Evolutionary conservation across 2,329 filamentous ascomycete genomes (phyloP), one percentile per base, ranked within the genome.

Genomic region (Venturia aucupariae): DNA sequence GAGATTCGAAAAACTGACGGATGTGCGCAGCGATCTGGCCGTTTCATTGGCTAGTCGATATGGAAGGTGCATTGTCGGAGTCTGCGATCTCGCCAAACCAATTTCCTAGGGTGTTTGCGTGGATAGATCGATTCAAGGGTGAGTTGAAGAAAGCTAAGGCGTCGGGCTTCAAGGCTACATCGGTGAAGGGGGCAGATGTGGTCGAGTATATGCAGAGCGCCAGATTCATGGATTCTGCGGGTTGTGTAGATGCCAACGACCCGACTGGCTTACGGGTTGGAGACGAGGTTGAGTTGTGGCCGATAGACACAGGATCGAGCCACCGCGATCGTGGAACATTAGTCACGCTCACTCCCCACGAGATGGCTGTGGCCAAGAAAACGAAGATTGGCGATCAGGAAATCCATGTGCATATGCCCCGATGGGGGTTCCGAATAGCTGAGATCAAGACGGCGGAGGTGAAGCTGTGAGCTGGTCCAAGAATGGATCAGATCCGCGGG

Each of bases 81-180:
- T 77, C 81, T 24, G 69, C 79, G 7, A 80, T 90, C 67, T 82
- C 81, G 2, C 70, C 76, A 17, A 72, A 73, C 22, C 75, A 74
- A 46, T 89, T 83, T 69, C 88, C 87, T 0, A 80, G 77, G 65
- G 81, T 85, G 0, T 87, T 83, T 70, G 81, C 82, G 1, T 90
- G 86, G 86, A 79, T 89, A 22, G 72, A 76, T 54, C 79, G 87
- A n/a, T 90, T 90, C 74, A 75, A 81, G 62, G 71, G 70, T 19
- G 78, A 77, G 1, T 70, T 85, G 1, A 74, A 76, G 5, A 72
- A 72, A 7, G 80, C 81, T 0, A 79, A 75, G 64, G 68, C 71
- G 24, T 70, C 70, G 41, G 69, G 71, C 1, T 77, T 78, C 68
- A 76, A 78, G 61, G 74, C 78, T 2, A 71, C 71, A 42, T 77